phyloP scores from a whole-genome alignment of 73 alveolate genomes.

The Symbiodinium natans region DNA sequence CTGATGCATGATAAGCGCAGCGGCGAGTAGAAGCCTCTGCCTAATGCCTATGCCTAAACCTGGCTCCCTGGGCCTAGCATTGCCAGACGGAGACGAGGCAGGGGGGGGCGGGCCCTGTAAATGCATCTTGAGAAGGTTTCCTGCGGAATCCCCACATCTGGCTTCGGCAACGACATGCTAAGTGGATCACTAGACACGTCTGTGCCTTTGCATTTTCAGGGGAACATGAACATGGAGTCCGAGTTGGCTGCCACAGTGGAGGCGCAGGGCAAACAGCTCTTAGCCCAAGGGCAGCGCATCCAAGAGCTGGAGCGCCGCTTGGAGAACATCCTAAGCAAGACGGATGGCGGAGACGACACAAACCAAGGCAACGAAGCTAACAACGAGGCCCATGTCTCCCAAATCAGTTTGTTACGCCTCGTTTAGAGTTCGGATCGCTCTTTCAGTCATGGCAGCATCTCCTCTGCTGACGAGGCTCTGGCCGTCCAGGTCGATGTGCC shows the following conservation, averaged over 20 bases:
- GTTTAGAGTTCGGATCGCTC: too few relatives aligned
- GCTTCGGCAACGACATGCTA: too few relatives aligned
- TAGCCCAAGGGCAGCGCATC: slow-evolving; percentile 21
- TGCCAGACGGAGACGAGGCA: slow-evolving; percentile 5
- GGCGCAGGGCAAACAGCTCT: slow-evolving; percentile 4
- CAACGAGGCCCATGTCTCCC: not conserved
- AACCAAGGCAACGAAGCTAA: not conserved
- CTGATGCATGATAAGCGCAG: too few relatives aligned
- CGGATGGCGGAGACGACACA: not conserved
- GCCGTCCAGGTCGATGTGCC: not conserved
- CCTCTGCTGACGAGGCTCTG: not conserved
- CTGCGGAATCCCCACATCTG: too few relatives aligned
- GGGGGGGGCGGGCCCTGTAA: too few relatives aligned
- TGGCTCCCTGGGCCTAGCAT: not conserved
- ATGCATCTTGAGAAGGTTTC: too few relatives aligned
- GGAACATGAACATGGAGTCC: slow-evolving; percentile 8
- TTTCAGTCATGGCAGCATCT: too few relatives aligned
- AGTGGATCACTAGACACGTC: too few relatives aligned
- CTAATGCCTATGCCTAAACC: not conserved
- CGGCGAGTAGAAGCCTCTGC: not conserved
- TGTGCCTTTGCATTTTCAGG: too few relatives aligned
- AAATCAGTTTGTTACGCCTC: too few relatives aligned
- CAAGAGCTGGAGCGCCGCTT: slow-evolving; percentile 11
- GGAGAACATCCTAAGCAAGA: not conserved
- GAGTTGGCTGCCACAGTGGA: not conserved